Conservation (phyloP, 352 stramenopile species). For the Elongisporangium anandrum region DNA sequence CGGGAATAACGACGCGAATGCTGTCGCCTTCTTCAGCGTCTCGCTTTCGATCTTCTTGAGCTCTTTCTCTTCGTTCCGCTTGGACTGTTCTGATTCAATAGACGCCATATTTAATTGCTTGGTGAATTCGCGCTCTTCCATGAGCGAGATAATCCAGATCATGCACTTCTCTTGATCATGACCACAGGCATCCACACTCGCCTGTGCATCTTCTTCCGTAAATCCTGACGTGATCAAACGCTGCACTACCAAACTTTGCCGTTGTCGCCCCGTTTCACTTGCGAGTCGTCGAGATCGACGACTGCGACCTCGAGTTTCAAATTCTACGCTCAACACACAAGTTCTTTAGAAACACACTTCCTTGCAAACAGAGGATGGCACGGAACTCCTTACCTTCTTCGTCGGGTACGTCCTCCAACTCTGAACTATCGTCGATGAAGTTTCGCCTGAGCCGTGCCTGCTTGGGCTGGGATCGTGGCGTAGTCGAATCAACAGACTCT, state of each 20-base stretch:
- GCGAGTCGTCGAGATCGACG: conserved; percentile 10
- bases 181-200: conserved; percentile 51
- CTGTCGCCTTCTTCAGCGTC: conserved; percentile 37
- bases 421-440: neutral
- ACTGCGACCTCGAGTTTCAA: neutral
- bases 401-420: neutral
- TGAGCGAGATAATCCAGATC: conserved; percentile 72
- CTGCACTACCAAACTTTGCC: conserved; percentile 52
- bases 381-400: neutral
- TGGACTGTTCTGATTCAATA: conserved; percentile 72
- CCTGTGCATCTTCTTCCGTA: conserved; percentile 47
- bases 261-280: conserved; percentile 17
- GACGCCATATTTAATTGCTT: conserved; percentile 69
- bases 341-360: neutral
- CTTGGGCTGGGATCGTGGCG: neutral
- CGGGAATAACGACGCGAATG: conserved; percentile 60
- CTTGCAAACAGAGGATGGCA: neutral
- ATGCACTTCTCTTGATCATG: conserved; percentile 70
- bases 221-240: conserved; percentile 65
- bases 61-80: conserved; percentile 50
- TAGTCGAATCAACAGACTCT: neutral
- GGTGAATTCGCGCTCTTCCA: conserved; percentile 69
- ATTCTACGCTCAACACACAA: neutral
- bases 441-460: conserved; percentile 1
- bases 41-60: conserved; percentile 57